A percentile compares a stretch with the other conserved stretches of the same genome.
Evolutionary conservation across 83 land plant genomes (phyloP).

Genomic region (Diphasiastrum complanatum): DNA sequence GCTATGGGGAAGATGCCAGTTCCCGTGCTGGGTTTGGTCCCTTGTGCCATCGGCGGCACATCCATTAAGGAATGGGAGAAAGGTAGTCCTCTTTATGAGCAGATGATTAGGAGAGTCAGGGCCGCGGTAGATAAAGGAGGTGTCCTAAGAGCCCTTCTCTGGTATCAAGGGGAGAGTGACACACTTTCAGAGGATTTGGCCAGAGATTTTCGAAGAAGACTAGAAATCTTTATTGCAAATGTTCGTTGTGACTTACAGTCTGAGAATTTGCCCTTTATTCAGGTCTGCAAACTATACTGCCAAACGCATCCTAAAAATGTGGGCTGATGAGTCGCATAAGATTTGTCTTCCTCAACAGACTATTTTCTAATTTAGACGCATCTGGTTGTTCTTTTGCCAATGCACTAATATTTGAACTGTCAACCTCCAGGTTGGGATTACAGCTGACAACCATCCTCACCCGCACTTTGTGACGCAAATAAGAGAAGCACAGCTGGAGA

Average conservation of each 20-base stretch:
- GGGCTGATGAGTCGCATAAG: no score
- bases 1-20: constrained; percentile 8
- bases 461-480: constrained; percentile 40
- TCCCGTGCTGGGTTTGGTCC: constrained; percentile 59
- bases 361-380: no score
- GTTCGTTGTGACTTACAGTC: constrained; percentile 55
- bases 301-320: no score
- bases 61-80: constrained; percentile 74
- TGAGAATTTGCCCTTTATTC: constrained; percentile 61
- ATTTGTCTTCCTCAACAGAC: no score
- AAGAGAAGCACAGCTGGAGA: constrained; percentile 50
- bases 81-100: constrained; percentile 51
- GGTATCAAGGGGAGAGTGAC: constrained; percentile 98
- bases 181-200: constrained; percentile 31
- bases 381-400: no score
- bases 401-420: no score
- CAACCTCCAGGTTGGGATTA: constrained; percentile 76
- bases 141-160: constrained; percentile 56
- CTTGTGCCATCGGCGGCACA: constrained; percentile 94
- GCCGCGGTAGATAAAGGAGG: constrained; percentile 43
- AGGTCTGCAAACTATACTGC: no score
- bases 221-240: constrained; percentile 49
- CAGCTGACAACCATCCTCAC: constrained; percentile 34
- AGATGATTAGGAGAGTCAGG: constrained; percentile 59
- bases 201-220: constrained; percentile 18